Conservation (phyloP, 306 rosid genomes). For the Begonia loranthoides region DNA sequence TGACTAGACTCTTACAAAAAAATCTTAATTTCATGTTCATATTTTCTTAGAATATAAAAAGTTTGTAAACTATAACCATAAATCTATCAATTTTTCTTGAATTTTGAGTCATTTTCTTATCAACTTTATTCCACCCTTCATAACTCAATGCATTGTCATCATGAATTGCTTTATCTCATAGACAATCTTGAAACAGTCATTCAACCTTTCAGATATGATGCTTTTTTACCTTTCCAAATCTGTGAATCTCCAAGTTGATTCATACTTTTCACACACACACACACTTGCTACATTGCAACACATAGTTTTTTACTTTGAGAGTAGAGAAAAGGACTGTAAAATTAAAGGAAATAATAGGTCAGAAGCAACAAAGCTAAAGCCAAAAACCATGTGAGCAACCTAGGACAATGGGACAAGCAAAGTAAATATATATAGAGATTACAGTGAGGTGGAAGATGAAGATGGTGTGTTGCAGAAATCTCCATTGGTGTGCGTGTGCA, state of each 20-base stretch:
- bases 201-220: neutral
- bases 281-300: neutral
- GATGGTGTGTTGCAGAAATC: neutral
- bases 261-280: neutral
- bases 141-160: neutral
- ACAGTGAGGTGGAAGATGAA: neutral
- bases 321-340: neutral
- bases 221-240: neutral
- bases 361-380: neutral
- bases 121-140: neutral
- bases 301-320: neutral
- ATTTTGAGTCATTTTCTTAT: neutral
- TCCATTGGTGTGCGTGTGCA: neutral
- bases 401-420: neutral
- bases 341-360: neutral
- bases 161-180: neutral
- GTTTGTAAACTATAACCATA: no score
- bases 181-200: neutral
- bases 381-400: neutral
- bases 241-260: neutral
- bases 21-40: no score
- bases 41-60: no score
- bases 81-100: no score
- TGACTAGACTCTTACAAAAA: no score
- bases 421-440: neutral